Base-by-base conservation (phyloP, 108 stramenopile species). In the Phaeodactylum tricornutum region DNA sequence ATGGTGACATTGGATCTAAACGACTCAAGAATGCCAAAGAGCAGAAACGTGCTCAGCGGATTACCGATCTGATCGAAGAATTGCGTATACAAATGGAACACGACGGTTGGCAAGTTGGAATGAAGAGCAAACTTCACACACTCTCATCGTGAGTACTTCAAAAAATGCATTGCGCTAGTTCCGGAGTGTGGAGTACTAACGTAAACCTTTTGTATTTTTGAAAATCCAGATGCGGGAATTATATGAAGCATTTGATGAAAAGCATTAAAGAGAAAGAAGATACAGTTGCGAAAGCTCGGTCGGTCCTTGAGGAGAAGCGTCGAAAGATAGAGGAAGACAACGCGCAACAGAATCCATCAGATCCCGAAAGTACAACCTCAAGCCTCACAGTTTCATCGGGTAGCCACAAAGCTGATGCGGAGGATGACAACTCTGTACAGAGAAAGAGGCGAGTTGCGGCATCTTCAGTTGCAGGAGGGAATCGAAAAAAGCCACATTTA, bases 81-180 rank as follows among this genome's bases (percentile, higher is more conserved):
- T 55, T 89, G 26, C 58, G 87, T 1, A 24, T 50, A 9, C 69
- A 68, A 16, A 89, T 89, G 83, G 64, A 84, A 46, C 42, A 77
- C 17, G 87, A 67, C 19, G 87, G 87, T 0, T 80, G 79, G 78
- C 69, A 77, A 49, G 62, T 78, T 28, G 83, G 81, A 54, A 59
- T 78, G 53, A 76, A 79, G 57, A 85, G 83, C 60, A 89, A 89
- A 52, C 81, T 79, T 57, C 75, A 85, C 39, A 84, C 76, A 20
- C 56, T 89, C 44, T 81, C 77, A 9, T 72, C 75, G 87, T 83
- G 67, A 75, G 81, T 80, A 8, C 50, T n/a, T n/a, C n/a, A n/a
- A n/a, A n/a, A n/a, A n/a, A n/a, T n/a, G n/a, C n/a, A n/a, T n/a
- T n/a, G 5, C 33, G 12, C 20, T 52, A 19, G 5, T n/a, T 19